Percentiles rank a stretch among this genome's conserved stretches.
Evolutionary conservation across 768 basidiomycete species (phyloP).

Genomic region (Hortiboletus campestris): DNA sequence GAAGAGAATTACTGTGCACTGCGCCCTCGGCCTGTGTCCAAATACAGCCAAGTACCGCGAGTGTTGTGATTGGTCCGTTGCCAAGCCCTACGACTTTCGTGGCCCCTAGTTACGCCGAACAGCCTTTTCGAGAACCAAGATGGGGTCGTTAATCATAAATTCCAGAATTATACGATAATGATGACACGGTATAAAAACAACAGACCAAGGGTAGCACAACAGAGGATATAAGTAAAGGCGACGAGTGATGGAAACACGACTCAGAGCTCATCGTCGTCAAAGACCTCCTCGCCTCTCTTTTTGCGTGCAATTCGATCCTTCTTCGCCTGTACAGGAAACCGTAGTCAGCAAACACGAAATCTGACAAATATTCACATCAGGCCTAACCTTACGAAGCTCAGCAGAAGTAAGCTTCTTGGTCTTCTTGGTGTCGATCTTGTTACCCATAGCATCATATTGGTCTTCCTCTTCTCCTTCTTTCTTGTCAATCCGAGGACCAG

Average conservation of each 20-base stretch:
- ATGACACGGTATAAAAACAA: constrained; percentile 22
- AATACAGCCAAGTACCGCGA: not conserved
- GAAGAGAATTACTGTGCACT: constrained; percentile 10
- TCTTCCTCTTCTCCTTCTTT: constrained; percentile 88
- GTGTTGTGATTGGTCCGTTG: not conserved
- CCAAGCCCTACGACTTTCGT: no score
- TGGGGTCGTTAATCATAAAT: constrained; percentile 1
- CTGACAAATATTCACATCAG: not conserved
- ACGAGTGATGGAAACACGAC: constrained; percentile 4
- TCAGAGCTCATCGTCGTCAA: constrained; percentile 55
- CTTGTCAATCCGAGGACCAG: constrained; percentile 94
- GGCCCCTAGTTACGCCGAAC: no score
- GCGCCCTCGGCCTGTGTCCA: not conserved
- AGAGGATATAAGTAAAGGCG: constrained; percentile 12
- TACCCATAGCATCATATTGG: constrained; percentile 95
- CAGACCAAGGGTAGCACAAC: constrained; percentile 15
- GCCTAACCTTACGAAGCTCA: constrained; percentile 75
- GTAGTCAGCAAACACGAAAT: constrained; percentile 11
- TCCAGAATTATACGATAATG: constrained; percentile 17
- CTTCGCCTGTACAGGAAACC: constrained; percentile 51
- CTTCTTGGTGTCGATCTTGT: constrained; percentile 89
- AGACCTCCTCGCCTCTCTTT: constrained; percentile 79
- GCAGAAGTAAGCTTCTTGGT: constrained; percentile 78
- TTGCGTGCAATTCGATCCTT: constrained; percentile 93
- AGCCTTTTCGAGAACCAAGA: not conserved